Base-by-base conservation (phyloP, 2,329 filamentous ascomycete species). In the Stachybotrys chlorohalonatus region DNA sequence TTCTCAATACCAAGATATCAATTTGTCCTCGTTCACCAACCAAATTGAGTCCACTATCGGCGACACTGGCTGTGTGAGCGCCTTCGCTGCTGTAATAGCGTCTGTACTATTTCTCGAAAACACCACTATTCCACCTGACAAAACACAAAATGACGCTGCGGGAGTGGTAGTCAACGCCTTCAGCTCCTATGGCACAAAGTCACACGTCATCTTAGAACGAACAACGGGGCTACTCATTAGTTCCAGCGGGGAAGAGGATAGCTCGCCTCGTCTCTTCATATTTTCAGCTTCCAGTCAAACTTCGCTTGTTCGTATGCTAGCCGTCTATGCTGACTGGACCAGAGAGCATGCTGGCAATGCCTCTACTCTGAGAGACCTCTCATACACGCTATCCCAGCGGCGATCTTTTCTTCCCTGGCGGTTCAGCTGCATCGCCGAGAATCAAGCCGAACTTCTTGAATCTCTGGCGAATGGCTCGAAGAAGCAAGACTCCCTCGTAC, bases 31-130 rank as follows among this genome's bases (percentile, higher is more conserved):
- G 30, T 54, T 32, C 53, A 36, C 54, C 8, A 58, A 58, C 17
- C 59, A 59, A 2, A 46, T 63, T 51, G 64, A 64, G 54, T 53
- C 59, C 7, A 58, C 58, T 31, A 53, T 63, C 32, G 62, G 61
- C 15, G 59, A 62, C 51, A 57, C 57, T 9, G 56, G 57, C 48
- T 54, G 56, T 11, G 55, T 58, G n/a, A 56, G 55, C 11, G 62
- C 61, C 17, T n/a, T 63, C 17, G 59, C 59, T 15, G 48, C 48
- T 8, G 24, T 54, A 7, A 46, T 54, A 17, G 32, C 31, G 15
- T 51, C 49, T 11, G 49, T 51, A 17, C 3, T 51, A n/a, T 31
- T 51, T 13, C 49, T 51, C 6, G 49, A 51, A 32, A 51, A 51
- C 24, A 31, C 16, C 17, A 31, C 49, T 16, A 51, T 51, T 13